Conservation (phyloP, 2,329 filamentous ascomycete species). For the Hypoxylon sp. region DNA sequence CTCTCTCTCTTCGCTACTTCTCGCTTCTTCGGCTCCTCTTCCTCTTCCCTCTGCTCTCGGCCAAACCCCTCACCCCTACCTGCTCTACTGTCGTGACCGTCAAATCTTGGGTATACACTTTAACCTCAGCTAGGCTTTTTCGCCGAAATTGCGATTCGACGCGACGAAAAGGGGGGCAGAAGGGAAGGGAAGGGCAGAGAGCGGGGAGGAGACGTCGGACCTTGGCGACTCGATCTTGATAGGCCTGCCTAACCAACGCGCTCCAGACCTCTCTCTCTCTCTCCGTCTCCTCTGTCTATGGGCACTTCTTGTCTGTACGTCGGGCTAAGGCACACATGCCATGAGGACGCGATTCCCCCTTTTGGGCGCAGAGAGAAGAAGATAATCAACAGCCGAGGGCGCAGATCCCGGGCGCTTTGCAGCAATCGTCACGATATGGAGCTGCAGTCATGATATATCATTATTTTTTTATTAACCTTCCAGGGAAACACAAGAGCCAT, state of each 20-base stretch:
- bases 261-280: constrained; percentile 12
- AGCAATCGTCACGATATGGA: constrained; percentile 30
- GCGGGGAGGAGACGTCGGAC: background rate
- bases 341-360: no score
- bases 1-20: constrained; percentile 5
- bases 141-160: background rate
- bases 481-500: no score
- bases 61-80: no score
- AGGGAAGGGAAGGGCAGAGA: no score
- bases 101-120: constrained; percentile 4
- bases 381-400: constrained; percentile 20
- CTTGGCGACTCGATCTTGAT: constrained; percentile 16
- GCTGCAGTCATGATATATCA: constrained; percentile 5
- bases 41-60: no score
- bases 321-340: no score
- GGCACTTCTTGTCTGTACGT: no score
- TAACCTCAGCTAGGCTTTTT: background rate
- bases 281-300: constrained; percentile 1
- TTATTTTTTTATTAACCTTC: no score
- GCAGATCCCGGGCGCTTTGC: constrained; percentile 28
- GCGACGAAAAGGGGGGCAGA: no score
- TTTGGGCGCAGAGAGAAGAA: constrained; percentile 35
- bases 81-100: constrained; percentile 1
- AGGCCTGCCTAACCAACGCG: constrained; percentile 17
- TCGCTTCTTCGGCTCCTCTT: constrained; percentile 17